Base-by-base conservation (phyloP, 345 rosid genomes). In the Alliaria petiolata region DNA sequence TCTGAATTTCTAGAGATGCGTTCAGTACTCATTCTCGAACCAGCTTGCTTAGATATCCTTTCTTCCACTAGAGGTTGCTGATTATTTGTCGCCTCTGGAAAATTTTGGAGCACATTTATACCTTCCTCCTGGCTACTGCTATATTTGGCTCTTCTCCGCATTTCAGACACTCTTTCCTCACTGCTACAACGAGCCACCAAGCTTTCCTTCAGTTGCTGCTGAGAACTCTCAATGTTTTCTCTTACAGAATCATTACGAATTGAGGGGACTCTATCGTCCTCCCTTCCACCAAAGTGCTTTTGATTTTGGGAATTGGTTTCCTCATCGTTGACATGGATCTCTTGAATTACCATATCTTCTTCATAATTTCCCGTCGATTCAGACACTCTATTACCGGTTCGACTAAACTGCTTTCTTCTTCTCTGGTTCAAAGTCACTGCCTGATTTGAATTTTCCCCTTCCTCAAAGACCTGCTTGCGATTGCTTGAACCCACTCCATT, bases 121-220 rank as follows among this genome's bases (percentile, higher is more conserved):
- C 65, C 83, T 62, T 81, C 89, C 76, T 67, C 62, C 6, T 60
- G 68, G 56, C 75, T 81, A 80, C 74, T 58, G 64, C 65, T 74
- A 71, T 86, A 72, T 46, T 79, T 83, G 14, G 83, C 73, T 61
- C 77, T 82, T 57, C 84, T 75, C 31, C 53, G 81, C 76, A 75
- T 76, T 58, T 78, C 70, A 31, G 83, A 80, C 73, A 74, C 65
- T 77, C 72, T 80, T 64, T 80, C 84, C 49, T 61, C 59, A 50
- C 65, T 74, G 43, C 60, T 58, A 61, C 82, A 79, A 67, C 38
- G 83, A 62, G 69, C 22, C 70, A 68, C 81, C 22, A 83, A 76
- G 8, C 53, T 74, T 62, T 67, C 79, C 69, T 62, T 52, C 33
- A 54, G 52, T 67, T 74, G 83, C 65, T 71, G 76, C 40, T 64